Conservation (phyloP, 139 green algal genomes). For the Parachlorella kessleri region DNA sequence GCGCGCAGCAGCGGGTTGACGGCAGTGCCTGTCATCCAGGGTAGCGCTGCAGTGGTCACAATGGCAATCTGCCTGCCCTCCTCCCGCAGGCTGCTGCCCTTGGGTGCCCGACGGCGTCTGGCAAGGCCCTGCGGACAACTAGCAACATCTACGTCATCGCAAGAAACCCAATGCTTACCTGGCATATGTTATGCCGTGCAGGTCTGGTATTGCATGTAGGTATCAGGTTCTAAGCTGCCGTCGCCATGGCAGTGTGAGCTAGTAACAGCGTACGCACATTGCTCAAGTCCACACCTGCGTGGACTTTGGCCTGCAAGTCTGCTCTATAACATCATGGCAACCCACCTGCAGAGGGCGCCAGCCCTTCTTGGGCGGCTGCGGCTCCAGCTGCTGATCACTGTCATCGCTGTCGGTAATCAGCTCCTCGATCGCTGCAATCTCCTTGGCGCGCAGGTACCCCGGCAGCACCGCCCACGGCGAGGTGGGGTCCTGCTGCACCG, state of each 20-base stretch:
- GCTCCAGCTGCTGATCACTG: constrained; percentile 9
- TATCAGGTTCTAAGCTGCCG: too few relatives aligned
- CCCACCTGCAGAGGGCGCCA: neutral
- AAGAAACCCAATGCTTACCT: too few relatives aligned
- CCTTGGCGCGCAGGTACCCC: constrained; percentile 21
- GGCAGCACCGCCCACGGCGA: constrained; percentile 26
- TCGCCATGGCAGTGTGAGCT: too few relatives aligned
- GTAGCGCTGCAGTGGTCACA: constrained; percentile 95
- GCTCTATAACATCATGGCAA: neutral
- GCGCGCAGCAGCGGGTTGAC: constrained; percentile 98
- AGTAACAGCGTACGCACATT: too few relatives aligned
- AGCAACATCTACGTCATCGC: too few relatives aligned
- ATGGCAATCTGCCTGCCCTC: constrained; percentile 89
- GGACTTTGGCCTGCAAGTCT: neutral
- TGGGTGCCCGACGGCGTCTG: neutral
- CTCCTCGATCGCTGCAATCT: constrained; percentile 26
- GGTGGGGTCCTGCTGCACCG: neutral
- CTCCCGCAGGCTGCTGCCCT: constrained; percentile 64
- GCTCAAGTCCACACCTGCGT: too few relatives aligned
- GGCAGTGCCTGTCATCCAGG: constrained; percentile 98
- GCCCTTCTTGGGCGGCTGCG: constrained; percentile 20
- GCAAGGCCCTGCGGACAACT: too few relatives aligned
- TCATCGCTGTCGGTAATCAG: constrained; percentile 22
- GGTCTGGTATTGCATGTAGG: too few relatives aligned
- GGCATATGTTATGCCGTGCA: too few relatives aligned